Conservation (phyloP, 2,329 filamentous ascomycete genomes). For the Trichoderma pleuroti region DNA sequence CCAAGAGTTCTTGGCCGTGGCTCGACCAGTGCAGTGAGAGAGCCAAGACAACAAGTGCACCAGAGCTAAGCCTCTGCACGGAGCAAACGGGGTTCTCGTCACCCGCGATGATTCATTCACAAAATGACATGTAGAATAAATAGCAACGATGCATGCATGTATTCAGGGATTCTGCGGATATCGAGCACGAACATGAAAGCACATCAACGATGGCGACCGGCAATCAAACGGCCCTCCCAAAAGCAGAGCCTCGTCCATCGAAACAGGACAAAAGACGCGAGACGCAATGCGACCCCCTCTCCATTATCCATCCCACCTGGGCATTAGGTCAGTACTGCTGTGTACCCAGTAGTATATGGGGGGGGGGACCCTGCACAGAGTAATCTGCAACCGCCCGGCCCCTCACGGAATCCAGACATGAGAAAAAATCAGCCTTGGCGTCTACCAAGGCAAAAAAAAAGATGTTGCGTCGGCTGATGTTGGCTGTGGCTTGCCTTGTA, state of each 20-base stretch:
- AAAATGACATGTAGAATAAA: background rate
- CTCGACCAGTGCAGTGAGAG: background rate
- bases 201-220: background rate
- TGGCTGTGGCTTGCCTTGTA: background rate
- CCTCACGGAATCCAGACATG: background rate
- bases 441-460: background rate
- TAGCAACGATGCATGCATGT: no score
- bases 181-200: background rate
- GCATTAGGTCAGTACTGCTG: background rate
- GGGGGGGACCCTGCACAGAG: background rate
- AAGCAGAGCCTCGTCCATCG: background rate
- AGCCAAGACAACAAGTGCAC: slow-evolving; percentile 17
- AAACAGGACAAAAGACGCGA: background rate
- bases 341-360: no score
- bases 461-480: background rate
- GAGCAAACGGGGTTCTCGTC: background rate
- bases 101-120: background rate
- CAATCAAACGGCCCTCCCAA: background rate
- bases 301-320: background rate
- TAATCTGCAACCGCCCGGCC: background rate
- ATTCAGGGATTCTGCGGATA: background rate
- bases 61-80: background rate
- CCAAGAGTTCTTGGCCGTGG: background rate
- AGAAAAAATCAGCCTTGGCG: slow-evolving; percentile 15
- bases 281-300: background rate